These are phyloP conservation scores for Botrytis fabae DNA, from an alignment of 2,329 filamentous ascomycete species.

Conservation along the genomic window DNA sequence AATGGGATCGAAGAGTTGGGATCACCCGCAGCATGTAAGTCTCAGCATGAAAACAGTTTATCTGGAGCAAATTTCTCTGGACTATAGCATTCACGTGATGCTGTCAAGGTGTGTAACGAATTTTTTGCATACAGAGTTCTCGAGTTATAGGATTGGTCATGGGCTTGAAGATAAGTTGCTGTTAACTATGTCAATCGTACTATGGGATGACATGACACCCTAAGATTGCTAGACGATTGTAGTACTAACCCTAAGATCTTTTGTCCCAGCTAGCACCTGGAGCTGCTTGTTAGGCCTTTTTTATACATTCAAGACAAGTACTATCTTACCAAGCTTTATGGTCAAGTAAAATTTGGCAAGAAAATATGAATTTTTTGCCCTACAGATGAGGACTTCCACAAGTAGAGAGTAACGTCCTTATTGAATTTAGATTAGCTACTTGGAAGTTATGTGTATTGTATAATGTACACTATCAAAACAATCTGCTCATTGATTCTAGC, in stretches of 20 bases:
- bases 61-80: background rate
- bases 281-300: background rate
- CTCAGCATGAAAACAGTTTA: background rate
- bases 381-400: too few relatives aligned
- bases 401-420: background rate
- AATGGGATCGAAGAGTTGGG: background rate
- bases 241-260: rapidly evolving
- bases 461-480: background rate
- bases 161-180: background rate
- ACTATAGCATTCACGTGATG: background rate
- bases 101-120: rapidly evolving
- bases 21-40: background rate
- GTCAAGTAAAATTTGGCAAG: background rate
- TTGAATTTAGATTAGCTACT: background rate
- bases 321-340: background rate
- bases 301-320: background rate
- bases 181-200: background rate
- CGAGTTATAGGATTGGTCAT: background rate
- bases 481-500: too few relatives aligned
- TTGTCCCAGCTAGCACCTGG: background rate
- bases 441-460: too few relatives aligned
- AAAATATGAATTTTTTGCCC: background rate
- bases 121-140: background rate
- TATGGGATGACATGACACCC: background rate
- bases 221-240: background rate